These are phyloP conservation scores for Candida coquimbonensis DNA, from an alignment of 805 yeast species.

Conservation along the genomic window DNA sequence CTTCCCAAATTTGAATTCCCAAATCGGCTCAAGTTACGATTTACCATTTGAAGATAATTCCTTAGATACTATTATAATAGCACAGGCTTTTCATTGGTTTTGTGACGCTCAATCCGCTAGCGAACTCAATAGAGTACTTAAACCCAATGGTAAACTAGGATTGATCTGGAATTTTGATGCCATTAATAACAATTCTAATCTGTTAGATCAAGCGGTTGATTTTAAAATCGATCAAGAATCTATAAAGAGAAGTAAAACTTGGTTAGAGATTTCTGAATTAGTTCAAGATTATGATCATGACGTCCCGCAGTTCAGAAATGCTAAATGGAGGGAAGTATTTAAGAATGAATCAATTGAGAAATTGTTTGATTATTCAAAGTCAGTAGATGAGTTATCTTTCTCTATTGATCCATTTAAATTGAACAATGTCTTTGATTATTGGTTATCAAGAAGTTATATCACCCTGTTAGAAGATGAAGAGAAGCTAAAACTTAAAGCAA, in stretches of 20 bases:
- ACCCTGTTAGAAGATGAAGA: slow-evolving; percentile 36
- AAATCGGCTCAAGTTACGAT: slow-evolving; percentile 36
- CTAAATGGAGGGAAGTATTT: slow-evolving; percentile 39
- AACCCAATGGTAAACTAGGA: slow-evolving; percentile 47
- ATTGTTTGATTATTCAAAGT: slow-evolving; percentile 25
- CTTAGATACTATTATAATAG: slow-evolving; percentile 44
- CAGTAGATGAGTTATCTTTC: slow-evolving; percentile 27
- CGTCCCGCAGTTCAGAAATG: slow-evolving; percentile 53
- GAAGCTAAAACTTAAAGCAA: slow-evolving; percentile 25
- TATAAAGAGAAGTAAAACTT: slow-evolving; percentile 4
- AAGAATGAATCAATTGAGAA: slow-evolving; percentile 23
- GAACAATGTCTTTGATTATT: slow-evolving; percentile 38
- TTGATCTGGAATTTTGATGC: slow-evolving; percentile 54
- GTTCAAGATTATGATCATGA: slow-evolving; percentile 28
- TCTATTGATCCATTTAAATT: slow-evolving; percentile 26
- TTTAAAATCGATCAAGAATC: slow-evolving; percentile 7
- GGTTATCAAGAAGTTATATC: slow-evolving; percentile 51
- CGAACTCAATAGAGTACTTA: slow-evolving; percentile 46
- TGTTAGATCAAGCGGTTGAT: slow-evolving; percentile 4
- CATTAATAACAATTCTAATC: slow-evolving; percentile 10
- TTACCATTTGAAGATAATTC: slow-evolving; percentile 39
- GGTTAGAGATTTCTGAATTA: slow-evolving; percentile 12
- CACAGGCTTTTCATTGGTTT: slow-evolving; percentile 67
- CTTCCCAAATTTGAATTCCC: slow-evolving; percentile 32
- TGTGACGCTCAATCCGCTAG: slow-evolving; percentile 39